phyloP scores from a whole-genome alignment of 2,329 filamentous ascomycete genomes.

The Aspergillus eucalypticola region DNA sequence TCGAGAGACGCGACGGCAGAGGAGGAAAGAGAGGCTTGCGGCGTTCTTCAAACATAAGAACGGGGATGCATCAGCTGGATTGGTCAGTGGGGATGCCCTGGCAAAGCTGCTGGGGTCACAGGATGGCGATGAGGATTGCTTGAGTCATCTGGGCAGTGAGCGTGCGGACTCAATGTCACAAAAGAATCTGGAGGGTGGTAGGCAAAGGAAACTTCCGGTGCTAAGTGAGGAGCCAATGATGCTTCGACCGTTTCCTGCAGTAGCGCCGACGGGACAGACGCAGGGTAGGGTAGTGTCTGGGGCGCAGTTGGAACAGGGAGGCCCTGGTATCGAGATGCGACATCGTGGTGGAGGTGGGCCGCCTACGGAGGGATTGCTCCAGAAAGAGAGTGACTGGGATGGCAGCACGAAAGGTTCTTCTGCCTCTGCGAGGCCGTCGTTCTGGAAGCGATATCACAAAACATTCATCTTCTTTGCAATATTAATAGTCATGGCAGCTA shows the following conservation, averaged over 20 bases:
- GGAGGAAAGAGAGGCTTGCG: constrained; percentile 25
- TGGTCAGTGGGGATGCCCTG: constrained; percentile 58
- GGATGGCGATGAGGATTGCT: constrained; percentile 57
- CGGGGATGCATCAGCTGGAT: constrained; percentile 43
- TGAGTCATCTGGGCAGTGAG: constrained; percentile 45
- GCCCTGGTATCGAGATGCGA: constrained; percentile 50
- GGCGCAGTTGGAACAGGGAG: constrained; percentile 67
- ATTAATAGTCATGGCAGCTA: constrained; percentile 58
- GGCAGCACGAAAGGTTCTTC: constrained; percentile 30
- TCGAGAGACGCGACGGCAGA: constrained; percentile 27
- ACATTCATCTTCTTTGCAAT: constrained; percentile 59
- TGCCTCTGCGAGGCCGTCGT: constrained; percentile 18
- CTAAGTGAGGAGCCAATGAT: constrained; percentile 24
- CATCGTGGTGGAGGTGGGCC: constrained; percentile 39
- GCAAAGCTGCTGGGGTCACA: constrained; percentile 66
- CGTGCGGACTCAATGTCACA: constrained; percentile 14
- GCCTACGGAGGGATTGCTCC: constrained; percentile 51
- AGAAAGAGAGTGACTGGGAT: constrained; percentile 45
- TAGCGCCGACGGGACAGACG: constrained; percentile 45
- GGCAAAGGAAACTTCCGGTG: constrained; percentile 29
- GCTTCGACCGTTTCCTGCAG: constrained; percentile 23
- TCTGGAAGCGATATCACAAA: constrained; percentile 45
- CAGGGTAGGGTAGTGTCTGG: constrained; percentile 69
- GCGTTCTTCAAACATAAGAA: constrained; percentile 41
- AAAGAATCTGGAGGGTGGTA: constrained; percentile 24